A percentile compares a stretch with the other conserved stretches of the same genome.
Conservation (phyloP, 2,329 filamentous ascomycete genomes). For the Emmonsiellopsis sp. region DNA sequence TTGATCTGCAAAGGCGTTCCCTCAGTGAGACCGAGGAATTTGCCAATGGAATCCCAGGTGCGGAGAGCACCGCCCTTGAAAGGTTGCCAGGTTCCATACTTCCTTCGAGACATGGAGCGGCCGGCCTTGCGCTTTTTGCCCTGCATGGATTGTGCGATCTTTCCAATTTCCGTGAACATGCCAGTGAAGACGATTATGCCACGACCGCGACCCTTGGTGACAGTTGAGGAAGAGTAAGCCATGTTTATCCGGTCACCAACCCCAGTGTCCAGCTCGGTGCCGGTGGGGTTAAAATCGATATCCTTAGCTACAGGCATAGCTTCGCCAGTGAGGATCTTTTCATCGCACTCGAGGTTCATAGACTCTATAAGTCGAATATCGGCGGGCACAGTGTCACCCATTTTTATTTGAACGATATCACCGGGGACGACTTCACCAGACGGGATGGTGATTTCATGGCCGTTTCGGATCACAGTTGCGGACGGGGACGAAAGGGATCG, state of each 20-base stretch:
- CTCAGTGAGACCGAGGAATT: slow-evolving; percentile 51
- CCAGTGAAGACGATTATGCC: slow-evolving; percentile 52
- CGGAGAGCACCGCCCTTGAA: slow-evolving; percentile 43
- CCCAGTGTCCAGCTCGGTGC: slow-evolving; percentile 26
- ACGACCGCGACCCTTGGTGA: slow-evolving; percentile 49
- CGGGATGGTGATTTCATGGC: slow-evolving; percentile 42
- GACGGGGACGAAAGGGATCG: slow-evolving; percentile 47
- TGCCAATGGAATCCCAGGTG: slow-evolving; percentile 39
- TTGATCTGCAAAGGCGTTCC: slow-evolving; percentile 80
- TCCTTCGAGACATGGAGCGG: slow-evolving; percentile 36
- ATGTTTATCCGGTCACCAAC: slow-evolving; percentile 52
- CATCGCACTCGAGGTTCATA: slow-evolving; percentile 67
- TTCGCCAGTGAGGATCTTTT: slow-evolving; percentile 53
- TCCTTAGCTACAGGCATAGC: slow-evolving; percentile 51
- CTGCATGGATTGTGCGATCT: slow-evolving; percentile 49
- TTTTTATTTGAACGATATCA: slow-evolving; percentile 43
- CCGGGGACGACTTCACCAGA: slow-evolving; percentile 52
- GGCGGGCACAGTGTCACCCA: slow-evolving; percentile 50
- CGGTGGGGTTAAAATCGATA: slow-evolving; percentile 20
- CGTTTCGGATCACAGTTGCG: slow-evolving; percentile 48
- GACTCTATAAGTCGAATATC: slow-evolving; percentile 47
- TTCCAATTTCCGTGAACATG: slow-evolving; percentile 54
- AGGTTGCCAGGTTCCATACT: slow-evolving; percentile 35
- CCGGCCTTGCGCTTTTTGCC: slow-evolving; percentile 35
- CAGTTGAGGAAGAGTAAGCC: slow-evolving; percentile 51